Evolutionary conservation across 345 rosid genomes (phyloP), one percentile per base, ranked within the genome.

Genomic region (Acer negundo): DNA sequence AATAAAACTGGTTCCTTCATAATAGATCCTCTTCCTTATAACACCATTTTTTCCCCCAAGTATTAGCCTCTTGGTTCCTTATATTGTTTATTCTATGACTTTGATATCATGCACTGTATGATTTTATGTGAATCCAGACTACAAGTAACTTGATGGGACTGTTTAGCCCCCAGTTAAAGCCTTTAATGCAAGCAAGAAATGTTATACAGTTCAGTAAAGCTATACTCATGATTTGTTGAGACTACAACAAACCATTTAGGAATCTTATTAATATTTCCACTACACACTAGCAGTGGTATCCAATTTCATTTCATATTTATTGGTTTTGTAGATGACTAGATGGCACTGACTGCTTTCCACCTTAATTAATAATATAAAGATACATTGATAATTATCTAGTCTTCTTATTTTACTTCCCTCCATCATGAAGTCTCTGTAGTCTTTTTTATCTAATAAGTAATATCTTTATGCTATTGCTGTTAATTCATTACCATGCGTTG

Each of bases 351-450:
- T 47, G 73, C 24, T 51, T 70, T 10, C 15, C 15, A 1, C 1
- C 20, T 51, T n/a, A 38, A 71, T 26, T 58, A 72, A n/a, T 56
- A 72, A 58, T 3, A 72, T 72, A 16, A 17, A 35, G 31, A n/a
- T 9, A 58, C 11, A 5, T 42, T 28, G 23, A 58, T 12, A 58
- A 55, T 38, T 42, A 23, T 73, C 42, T 15, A 58, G 62, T 58
- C 15, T 22, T 62, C 64, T 4, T 17, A 26, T 42, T 46, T 73
- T 13, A 15, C 23, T 40, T 12, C 31, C 55, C 38, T 62, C 26
- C 26, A 23, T 20, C 6, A 23, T 40, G 13, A 19, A 23, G 53
- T 38, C 23, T 13, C 35, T 0, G 7, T 13, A 23, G 9, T n/a
- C 6, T 58, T 35, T 35, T 38, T n/a, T 7, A 38, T 72, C 53